Percentiles rank a stretch among this genome's conserved stretches.
These are phyloP conservation scores for Penicillium salamii DNA, from an alignment of 495 filamentous ascomycete genomes.

Conservation along the genomic window DNA sequence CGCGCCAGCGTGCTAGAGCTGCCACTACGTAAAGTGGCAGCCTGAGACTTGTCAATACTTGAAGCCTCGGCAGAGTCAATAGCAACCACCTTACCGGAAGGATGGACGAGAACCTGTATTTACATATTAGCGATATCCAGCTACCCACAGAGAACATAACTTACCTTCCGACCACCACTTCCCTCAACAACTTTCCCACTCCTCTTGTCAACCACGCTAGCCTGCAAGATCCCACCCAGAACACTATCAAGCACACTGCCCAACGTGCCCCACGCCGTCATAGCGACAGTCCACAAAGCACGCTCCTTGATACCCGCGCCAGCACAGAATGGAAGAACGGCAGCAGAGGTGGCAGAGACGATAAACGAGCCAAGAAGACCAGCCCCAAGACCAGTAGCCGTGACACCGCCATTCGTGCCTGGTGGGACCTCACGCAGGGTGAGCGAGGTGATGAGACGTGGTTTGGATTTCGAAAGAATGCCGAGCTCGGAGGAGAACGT, in stretches of 20 bases:
- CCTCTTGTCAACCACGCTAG: slow-evolving; percentile 78
- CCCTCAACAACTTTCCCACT: slow-evolving; percentile 89
- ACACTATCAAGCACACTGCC: slow-evolving; percentile 85
- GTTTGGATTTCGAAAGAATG: slow-evolving; percentile 73
- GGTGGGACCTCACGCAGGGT: slow-evolving; percentile 72
- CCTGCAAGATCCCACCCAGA: slow-evolving; percentile 81
- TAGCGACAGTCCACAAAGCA: slow-evolving; percentile 52
- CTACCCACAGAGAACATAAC: slow-evolving; percentile 2
- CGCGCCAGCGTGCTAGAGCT: slow-evolving; percentile 14
- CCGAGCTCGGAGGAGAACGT: slow-evolving; percentile 96
- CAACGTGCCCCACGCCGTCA: slow-evolving; percentile 68
- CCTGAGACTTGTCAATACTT: slow-evolving; percentile 15
- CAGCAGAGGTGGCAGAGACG: slow-evolving; percentile 61
- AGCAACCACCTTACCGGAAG: slow-evolving; percentile 16
- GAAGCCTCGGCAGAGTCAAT: slow-evolving; percentile 1
- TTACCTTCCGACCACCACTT: slow-evolving; percentile 74
- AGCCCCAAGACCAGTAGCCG: slow-evolving; percentile 64
- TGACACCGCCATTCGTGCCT: slow-evolving; percentile 93
- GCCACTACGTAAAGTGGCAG: slow-evolving; percentile 26
- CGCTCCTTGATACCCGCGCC: slow-evolving; percentile 49
- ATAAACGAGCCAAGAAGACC: slow-evolving; percentile 73
- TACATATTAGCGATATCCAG: slow-evolving; percentile 2
- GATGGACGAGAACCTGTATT: slow-evolving; percentile 39
- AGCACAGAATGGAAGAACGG: slow-evolving; percentile 68
- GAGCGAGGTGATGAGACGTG: slow-evolving; percentile 82